Percentiles rank a stretch among this genome's conserved stretches.
Evolutionary conservation across 176 grass and related monocot genomes (phyloP).

Genomic region (Dendrocalamus sinicus): DNA sequence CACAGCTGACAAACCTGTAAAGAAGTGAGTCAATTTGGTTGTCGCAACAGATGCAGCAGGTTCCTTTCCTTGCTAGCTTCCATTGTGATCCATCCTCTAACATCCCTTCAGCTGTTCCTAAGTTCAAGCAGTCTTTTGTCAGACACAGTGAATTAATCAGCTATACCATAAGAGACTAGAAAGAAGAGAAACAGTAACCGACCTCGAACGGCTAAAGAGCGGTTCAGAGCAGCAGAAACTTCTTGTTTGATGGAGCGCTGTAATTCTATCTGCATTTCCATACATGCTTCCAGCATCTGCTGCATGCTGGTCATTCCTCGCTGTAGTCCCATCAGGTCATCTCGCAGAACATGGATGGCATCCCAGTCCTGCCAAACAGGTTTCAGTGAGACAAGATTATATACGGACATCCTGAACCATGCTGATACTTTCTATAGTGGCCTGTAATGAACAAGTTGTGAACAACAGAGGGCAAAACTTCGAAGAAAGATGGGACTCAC

Average conservation of each 20-base stretch:
- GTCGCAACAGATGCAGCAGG: constrained; percentile 88
- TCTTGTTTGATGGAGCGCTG: constrained; percentile 84
- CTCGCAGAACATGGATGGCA: constrained; percentile 71
- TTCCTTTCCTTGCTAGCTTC: constrained; percentile 79
- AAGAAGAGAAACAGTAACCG: neutral
- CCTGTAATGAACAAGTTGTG: neutral
- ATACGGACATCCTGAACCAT: neutral
- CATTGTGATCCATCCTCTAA: constrained; percentile 58
- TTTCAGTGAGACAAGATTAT: neutral
- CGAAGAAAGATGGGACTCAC: constrained; percentile 41
- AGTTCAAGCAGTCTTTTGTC: neutral
- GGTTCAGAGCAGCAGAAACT: constrained; percentile 79
- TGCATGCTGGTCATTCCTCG: constrained; percentile 76
- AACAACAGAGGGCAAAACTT: neutral
- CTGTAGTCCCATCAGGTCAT: constrained; percentile 72
- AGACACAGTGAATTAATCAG: neutral
- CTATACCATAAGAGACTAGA: neutral
- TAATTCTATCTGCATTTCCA: constrained; percentile 96
- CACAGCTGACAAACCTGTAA: constrained; percentile 62
- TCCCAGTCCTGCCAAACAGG: constrained; percentile 67
- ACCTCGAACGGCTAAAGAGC: constrained; percentile 33
- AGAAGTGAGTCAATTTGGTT: constrained; percentile 84
- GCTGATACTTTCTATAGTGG: neutral
- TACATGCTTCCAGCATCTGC: constrained; percentile 75
- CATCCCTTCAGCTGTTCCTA: constrained; percentile 34